Base-by-base conservation (phyloP, 2,329 filamentous ascomycete genomes). In the Lojkania enalia region DNA sequence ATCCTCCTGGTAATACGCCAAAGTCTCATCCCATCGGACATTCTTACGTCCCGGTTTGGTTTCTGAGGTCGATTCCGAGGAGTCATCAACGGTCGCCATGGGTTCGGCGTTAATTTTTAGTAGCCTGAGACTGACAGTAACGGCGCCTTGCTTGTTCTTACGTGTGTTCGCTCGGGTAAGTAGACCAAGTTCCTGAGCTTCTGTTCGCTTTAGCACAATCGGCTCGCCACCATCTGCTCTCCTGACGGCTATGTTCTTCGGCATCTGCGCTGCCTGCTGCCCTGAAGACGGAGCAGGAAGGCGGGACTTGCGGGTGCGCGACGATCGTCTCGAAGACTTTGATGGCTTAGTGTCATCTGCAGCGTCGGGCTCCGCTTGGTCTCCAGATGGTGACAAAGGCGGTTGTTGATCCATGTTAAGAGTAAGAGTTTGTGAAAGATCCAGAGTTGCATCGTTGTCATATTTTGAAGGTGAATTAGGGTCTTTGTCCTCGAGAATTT, bases 101-200 rank as follows among this genome's bases (percentile, higher is more conserved):
- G 33, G 9, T 21, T 72, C 71, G 9, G 58, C 58, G 7, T 62
- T 60, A 7, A 78, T 60, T 44, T 73, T 74, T 18, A 68, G 60
- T 9, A 79, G 59, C 21, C 72, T 67, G 6, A 72, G 52, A n/a
- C 57, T 63, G 33, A 76, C 75, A 40, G 71, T 58, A 18, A 77
- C 51, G 13, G 71, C 67, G 18, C 70, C 71, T 35, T 71, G 71
- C 46, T 78, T 79, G 58, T 79, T 79, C 57, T 74, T 74, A 30
- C 72, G 67, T 6, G 77, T 79, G 52, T 79, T 79, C 38, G 61
- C 63, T 23, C 71, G 67, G 1, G 76, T 79, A 13, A 71, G 42
- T 9, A 70, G 57, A 9, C 74, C 68, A 6, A 78, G 58, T 44
- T 76, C 71, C 47, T 78, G 76, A 13, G 75, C 74, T 45, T 78